Evolutionary conservation across 257 asterid genomes (phyloP), one percentile per base, ranked within the genome.

Genomic region (Linaria vulgaris): DNA sequence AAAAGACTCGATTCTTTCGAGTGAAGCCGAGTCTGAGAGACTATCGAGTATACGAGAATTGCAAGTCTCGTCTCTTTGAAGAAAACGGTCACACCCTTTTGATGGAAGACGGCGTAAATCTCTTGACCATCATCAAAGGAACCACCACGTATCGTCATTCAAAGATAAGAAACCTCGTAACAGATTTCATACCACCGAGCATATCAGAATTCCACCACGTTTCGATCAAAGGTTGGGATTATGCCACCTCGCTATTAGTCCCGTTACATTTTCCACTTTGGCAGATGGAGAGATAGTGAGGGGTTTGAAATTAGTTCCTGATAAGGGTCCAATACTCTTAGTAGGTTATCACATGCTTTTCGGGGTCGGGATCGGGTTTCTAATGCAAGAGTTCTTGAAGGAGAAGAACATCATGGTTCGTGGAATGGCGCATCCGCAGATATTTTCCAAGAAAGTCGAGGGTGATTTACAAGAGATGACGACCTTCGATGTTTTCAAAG

Each of bases 131-230:
- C 47, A 64, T 87, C 4, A 89, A 89, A 80, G 70, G 73, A 41
- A 68, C 76, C 1, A 20, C 50, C 75, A 79, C 71, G 61, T 87
- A 84, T 64, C 97, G 94, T 9, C 94, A 78, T 24, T 80, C 90
- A 14, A 76, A 70, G 61, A 75, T 54, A 22, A 89, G 67, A 21
- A 80, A 89, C 51, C 44, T 22, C 27, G 61, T 83, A 27, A 31
- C 51, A 19, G 97, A 86, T 65, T 89, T 72, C 57, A 14, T 87
- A 27, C 97, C 95, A 69, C 91, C 94, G 31, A 89, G 97, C 83
- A 61, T 27, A 69, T 81, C 83, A 7, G 97, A 89, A 67, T 81
- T 76, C 72, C 74, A 72, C 23, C 16, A 48, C 2, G 13, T 59
- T 1, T 76, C 23, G 58, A 75, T 10, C 48, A 49, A 11, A 24